phyloP scores from a whole-genome alignment of 345 rosid species.

The Populus davidiana region DNA sequence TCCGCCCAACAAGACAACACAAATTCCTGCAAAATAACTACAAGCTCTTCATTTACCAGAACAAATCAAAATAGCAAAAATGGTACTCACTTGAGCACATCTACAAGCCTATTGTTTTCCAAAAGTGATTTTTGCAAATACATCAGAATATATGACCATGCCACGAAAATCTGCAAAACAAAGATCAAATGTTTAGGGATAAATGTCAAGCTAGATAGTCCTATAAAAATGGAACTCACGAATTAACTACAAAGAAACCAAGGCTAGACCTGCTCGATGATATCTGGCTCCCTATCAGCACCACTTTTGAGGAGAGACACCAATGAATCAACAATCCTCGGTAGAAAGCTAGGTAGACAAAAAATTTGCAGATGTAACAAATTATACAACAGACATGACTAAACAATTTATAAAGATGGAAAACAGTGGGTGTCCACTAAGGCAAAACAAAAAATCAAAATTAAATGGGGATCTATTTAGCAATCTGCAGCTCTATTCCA shows the following conservation, averaged over 20 bases:
- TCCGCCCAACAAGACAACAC: background rate
- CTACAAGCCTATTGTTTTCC: slow-evolving; percentile 42
- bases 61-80: background rate
- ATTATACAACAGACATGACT: background rate
- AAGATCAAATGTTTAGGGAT: slow-evolving; percentile 3
- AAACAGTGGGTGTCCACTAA: background rate
- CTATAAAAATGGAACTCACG: background rate
- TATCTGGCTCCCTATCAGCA: slow-evolving; percentile 83
- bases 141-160: slow-evolving; percentile 71
- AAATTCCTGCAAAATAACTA: background rate
- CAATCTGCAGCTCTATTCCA: background rate
- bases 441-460: too few relatives aligned
- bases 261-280: slow-evolving; percentile 72
- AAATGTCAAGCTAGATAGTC: background rate
- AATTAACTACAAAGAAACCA: background rate
- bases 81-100: slow-evolving; percentile 62
- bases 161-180: slow-evolving; percentile 60
- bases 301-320: slow-evolving; percentile 65
- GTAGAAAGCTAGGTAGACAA: slow-evolving; percentile 54
- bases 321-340: slow-evolving; percentile 54
- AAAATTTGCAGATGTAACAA: slow-evolving; percentile 1
- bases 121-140: slow-evolving; percentile 64
- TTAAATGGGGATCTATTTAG: too few relatives aligned
- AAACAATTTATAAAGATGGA: background rate
- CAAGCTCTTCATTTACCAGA: background rate